Evolutionary conservation across 2,329 filamentous ascomycete genomes (phyloP).

Genomic region (Nothopassalora personata): DNA sequence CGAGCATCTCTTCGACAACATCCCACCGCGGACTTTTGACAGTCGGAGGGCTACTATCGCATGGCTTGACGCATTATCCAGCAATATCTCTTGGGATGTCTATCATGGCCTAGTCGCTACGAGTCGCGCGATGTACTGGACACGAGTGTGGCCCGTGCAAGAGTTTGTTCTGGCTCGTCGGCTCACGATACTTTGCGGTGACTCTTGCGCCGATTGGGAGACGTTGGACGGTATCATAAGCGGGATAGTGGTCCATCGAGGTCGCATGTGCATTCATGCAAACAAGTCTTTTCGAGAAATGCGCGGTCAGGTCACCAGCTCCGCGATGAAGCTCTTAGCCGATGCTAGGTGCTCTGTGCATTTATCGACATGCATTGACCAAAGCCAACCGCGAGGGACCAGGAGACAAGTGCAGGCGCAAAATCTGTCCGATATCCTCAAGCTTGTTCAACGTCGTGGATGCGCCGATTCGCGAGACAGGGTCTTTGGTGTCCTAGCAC

Average conservation of each 20-base stretch:
- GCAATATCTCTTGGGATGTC: background rate
- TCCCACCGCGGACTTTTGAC: background rate
- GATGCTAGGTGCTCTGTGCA: background rate
- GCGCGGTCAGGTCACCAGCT: background rate
- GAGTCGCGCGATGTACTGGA: background rate
- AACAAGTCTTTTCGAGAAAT: background rate
- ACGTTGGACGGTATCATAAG: background rate
- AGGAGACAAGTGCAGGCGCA: background rate
- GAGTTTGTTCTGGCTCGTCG: background rate
- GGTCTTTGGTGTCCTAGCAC: background rate
- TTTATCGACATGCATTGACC: background rate
- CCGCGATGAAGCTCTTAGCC: background rate
- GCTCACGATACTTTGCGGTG: background rate
- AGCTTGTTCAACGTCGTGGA: background rate
- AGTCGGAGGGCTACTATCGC: background rate
- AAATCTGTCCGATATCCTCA: background rate
- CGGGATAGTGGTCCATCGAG: background rate
- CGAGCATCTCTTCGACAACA: background rate
- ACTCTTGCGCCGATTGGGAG: background rate
- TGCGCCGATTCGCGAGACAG: background rate
- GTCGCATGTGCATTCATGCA: background rate
- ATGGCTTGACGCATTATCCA: background rate
- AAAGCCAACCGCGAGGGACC: background rate
- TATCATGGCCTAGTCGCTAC: background rate
- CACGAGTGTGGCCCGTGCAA: background rate